Evolutionary conservation across 139 green algal genomes (phyloP).

Genomic region (Micromonas commoda): DNA sequence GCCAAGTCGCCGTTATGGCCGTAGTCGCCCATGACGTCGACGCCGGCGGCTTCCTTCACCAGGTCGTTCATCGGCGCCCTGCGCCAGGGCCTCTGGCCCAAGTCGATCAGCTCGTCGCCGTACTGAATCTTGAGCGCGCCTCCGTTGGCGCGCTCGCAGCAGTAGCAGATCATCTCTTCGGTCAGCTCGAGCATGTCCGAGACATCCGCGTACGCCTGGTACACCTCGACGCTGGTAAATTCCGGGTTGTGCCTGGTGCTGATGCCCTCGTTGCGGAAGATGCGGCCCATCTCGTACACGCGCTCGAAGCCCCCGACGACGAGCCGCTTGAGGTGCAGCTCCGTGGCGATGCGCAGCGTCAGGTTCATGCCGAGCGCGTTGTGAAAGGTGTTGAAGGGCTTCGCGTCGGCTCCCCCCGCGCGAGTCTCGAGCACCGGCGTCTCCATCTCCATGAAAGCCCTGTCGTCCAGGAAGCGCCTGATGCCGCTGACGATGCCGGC

Average conservation of each 20-base stretch:
- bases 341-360: constrained; percentile 92
- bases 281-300: constrained; percentile 93
- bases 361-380: constrained; percentile 77
- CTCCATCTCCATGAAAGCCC: constrained; percentile 67
- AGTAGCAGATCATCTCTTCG: constrained; percentile 67
- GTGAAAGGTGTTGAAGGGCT: constrained; percentile 94
- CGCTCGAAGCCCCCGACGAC: constrained; percentile 82
- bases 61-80: constrained; percentile 82
- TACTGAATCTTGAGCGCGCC: constrained; percentile 16
- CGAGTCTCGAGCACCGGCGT: constrained; percentile 54
- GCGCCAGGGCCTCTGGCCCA: constrained; percentile 64
- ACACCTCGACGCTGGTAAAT: constrained; percentile 95
- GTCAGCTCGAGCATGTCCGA: constrained; percentile 93
- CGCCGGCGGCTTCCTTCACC: constrained; percentile 65
- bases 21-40: constrained; percentile 25
- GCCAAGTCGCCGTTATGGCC: constrained; percentile 34
- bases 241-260: constrained; percentile 94
- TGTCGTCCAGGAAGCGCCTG: constrained; percentile 70
- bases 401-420: constrained; percentile 88
- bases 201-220: constrained; percentile 89
- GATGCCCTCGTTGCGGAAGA: constrained; percentile 97
- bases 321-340: constrained; percentile 95
- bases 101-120: constrained; percentile 17
- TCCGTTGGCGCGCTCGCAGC: not conserved
- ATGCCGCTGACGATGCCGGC: constrained; percentile 67